phyloP scores from a whole-genome alignment of 2,329 filamentous ascomycete genomes.

The Alternaria gaisen region DNA sequence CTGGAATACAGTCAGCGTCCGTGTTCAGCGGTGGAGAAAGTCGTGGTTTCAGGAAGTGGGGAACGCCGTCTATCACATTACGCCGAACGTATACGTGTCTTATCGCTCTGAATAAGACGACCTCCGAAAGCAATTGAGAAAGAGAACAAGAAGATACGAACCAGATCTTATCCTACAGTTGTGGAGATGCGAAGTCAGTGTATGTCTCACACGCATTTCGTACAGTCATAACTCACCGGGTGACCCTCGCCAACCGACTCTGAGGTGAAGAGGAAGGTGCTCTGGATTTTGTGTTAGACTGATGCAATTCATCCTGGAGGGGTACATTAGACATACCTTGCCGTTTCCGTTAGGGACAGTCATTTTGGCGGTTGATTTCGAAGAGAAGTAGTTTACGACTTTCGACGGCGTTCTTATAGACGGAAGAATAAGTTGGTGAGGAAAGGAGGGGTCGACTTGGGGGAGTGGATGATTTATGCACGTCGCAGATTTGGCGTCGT shows the following conservation, averaged over 20 bases:
- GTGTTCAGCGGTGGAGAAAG: not conserved
- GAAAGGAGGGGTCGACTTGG: slow-evolving; percentile 9
- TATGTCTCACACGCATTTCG: no score
- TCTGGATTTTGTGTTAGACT: slow-evolving; percentile 35
- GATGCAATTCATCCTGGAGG: slow-evolving; percentile 4
- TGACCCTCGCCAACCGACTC: slow-evolving; percentile 67
- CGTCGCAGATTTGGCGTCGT: not conserved
- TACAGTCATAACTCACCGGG: slow-evolving; percentile 56
- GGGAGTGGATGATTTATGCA: slow-evolving; percentile 35
- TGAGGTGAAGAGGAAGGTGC: slow-evolving; percentile 60
- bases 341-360: slow-evolving; percentile 37
- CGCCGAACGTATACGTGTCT: slow-evolving; percentile 8
- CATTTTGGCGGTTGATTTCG: slow-evolving; percentile 31
- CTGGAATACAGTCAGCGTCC: slow-evolving; percentile 50
- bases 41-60: not conserved
- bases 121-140: not conserved
- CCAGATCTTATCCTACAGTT: slow-evolving; percentile 80
- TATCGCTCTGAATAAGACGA: slow-evolving; percentile 3
- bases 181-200: no score
- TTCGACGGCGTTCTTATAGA: slow-evolving; percentile 38
- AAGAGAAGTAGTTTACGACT: not conserved
- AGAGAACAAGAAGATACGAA: slow-evolving; percentile 42
- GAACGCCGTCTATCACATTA: not conserved
- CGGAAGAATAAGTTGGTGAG: slow-evolving; percentile 23
- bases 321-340: slow-evolving; percentile 37